A percentile compares a stretch with the other conserved stretches of the same genome.
These are phyloP conservation scores for Scedosporium apiospermum DNA, from an alignment of 2,329 filamentous ascomycete genomes.

Conservation along the genomic window DNA sequence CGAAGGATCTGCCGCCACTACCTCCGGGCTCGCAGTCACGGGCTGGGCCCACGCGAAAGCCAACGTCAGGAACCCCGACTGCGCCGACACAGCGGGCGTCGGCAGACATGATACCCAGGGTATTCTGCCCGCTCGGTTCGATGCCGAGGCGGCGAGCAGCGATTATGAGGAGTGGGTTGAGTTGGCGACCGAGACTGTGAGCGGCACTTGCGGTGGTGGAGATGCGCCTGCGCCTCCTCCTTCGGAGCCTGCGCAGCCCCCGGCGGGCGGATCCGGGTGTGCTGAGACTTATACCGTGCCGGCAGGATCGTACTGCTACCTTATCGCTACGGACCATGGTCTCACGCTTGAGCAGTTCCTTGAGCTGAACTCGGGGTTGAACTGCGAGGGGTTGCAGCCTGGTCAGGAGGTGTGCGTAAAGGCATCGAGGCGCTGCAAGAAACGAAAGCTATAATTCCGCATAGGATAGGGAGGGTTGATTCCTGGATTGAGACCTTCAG, in stretches of 20 bases:
- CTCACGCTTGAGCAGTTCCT: background rate
- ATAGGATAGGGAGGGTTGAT: too few species aligned
- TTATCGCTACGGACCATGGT: background rate
- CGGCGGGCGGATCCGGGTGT: background rate
- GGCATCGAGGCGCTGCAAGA: background rate
- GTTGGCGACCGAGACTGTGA: conserved; percentile 29
- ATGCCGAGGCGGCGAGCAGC: conserved; percentile 24
- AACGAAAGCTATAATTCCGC: too few species aligned
- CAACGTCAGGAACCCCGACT: conserved; percentile 16
- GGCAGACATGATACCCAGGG: conserved; percentile 45
- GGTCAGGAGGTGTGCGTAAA: background rate
- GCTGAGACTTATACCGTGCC: background rate
- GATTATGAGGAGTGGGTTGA: conserved; percentile 33
- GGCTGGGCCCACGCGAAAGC: conserved; percentile 46
- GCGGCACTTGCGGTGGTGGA: conserved; percentile 12
- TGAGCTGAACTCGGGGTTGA: background rate
- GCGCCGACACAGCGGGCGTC: conserved; percentile 34
- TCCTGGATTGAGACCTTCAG: too few species aligned
- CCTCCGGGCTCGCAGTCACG: conserved; percentile 32
- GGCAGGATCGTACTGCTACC: background rate
- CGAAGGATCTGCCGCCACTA: conserved; percentile 33
- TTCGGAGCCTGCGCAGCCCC: conserved; percentile 9
- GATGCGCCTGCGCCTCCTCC: conserved; percentile 19
- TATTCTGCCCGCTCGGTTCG: conserved; percentile 34
- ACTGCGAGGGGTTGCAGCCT: background rate